These are phyloP conservation scores for Termitomyces bulborhizus DNA, from an alignment of 768 basidiomycete genomes.

Conservation along the genomic window DNA sequence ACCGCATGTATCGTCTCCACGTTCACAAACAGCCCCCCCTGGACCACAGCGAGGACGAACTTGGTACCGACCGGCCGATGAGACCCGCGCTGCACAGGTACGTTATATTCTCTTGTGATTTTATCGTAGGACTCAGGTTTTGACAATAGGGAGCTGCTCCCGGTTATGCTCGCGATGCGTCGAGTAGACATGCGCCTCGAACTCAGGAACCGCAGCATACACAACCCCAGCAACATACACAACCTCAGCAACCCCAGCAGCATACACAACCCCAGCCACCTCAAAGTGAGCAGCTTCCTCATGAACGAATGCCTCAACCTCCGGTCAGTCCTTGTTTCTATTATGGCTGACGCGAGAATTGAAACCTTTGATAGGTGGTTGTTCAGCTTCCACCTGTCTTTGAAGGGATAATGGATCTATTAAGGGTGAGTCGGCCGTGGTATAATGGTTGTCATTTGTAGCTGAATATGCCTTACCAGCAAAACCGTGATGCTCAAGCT, in stretches of 20 bases:
- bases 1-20: neutral
- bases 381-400: slow-evolving; percentile 59
- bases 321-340: slow-evolving; percentile 36
- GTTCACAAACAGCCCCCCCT: slow-evolving; percentile 24
- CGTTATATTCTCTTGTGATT: neutral
- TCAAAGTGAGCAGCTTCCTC: slow-evolving; percentile 20
- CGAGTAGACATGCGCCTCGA: slow-evolving; percentile 5
- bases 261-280: slow-evolving; percentile 6
- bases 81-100: neutral
- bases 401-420: slow-evolving; percentile 62
- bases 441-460: neutral
- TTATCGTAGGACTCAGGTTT: neutral
- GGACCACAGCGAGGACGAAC: slow-evolving; percentile 9
- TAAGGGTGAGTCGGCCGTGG: slow-evolving; percentile 42
- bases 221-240: slow-evolving; percentile 1
- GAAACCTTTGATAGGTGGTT: slow-evolving; percentile 36
- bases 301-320: slow-evolving; percentile 43
- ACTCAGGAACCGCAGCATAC: slow-evolving; percentile 12
- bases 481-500: slow-evolving; percentile 67
- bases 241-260: slow-evolving; percentile 12
- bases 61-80: slow-evolving; percentile 25
- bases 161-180: slow-evolving; percentile 14
- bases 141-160: slow-evolving; percentile 3
- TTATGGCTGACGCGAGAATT: neutral
- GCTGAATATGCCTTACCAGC: slow-evolving; percentile 32